Base-by-base conservation (phyloP, 257 asterid genomes). In the Jacaranda copaia region DNA sequence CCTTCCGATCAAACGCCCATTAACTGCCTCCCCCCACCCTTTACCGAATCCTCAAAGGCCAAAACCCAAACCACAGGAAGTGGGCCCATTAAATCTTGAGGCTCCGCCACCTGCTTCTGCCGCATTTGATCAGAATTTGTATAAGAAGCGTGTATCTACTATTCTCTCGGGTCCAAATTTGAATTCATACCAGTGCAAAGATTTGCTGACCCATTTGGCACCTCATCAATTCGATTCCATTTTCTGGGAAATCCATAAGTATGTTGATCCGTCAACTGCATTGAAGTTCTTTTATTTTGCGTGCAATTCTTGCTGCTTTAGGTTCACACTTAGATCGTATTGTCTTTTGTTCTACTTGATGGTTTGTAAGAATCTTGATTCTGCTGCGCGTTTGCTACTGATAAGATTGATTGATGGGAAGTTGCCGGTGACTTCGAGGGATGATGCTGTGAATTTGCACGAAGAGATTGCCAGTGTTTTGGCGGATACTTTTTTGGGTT, bases 321-420 rank as follows among this genome's bases (percentile, higher is more conserved):
- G 83, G 39, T 92, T 94, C 75, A 81, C 83, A 53, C 84, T 89
- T 80, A 84, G 85, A 81, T 88, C 98, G 76, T 92, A 90, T 80
- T 87, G 92, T 32, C 15, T 86, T 75, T 77, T 92, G 77, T 82
- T 90, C 77, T 91, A 86, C 73, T 81, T 91, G 86, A 84, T 92
- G 55, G 80, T 89, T 77, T 77, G 78, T 70, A 82, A 85, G 83
- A 89, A 91, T 84, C 77, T 77, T 45, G 89, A 86, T 73, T 73
- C 85, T 15, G 86, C 97, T 51, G 97, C 98, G 8, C 84, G 96
- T 82, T 73, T 85, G 87, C 93, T 92, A 67, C 80, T 94, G 85
- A 88, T 89, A 63, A 86, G 88, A 77, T 82, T 94, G 84, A 87
- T 92, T 64, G 95, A 91, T 83, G 81, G 88, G 62, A 91, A 89